Percentiles rank a stretch among this genome's conserved stretches.
These are phyloP conservation scores for Lentinula guzmanii DNA, from an alignment of 768 basidiomycete genomes.

Conservation along the genomic window DNA sequence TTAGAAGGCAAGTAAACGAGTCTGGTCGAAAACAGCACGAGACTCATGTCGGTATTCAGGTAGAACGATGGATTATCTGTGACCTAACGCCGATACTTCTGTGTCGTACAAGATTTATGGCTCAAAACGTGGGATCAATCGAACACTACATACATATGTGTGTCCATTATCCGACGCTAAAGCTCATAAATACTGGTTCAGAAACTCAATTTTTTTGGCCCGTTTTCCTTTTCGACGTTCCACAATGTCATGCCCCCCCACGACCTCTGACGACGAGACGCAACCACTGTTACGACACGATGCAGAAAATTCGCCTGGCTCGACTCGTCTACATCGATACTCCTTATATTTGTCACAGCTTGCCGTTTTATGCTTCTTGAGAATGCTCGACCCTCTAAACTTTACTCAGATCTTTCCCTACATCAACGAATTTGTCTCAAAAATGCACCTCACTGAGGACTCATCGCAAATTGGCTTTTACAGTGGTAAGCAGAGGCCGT, in stretches of 20 bases:
- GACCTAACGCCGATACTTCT: too few species aligned
- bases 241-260: background rate
- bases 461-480: conserved; percentile 60
- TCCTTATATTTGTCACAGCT: conserved; percentile 50
- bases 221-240: background rate
- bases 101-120: too few species aligned
- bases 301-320: conserved; percentile 22
- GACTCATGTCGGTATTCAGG: too few species aligned
- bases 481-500: conserved; percentile 58
- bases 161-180: background rate
- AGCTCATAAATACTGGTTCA: background rate
- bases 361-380: conserved; percentile 44
- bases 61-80: too few species aligned
- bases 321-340: conserved; percentile 18
- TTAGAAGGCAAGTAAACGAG: background rate
- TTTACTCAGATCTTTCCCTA: conserved; percentile 68
- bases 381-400: conserved; percentile 54
- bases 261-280: conserved; percentile 13
- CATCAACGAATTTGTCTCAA: conserved; percentile 60
- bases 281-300: conserved; percentile 19
- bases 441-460: conserved; percentile 50
- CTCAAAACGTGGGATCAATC: background rate
- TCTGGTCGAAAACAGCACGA: background rate
- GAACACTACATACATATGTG: background rate
- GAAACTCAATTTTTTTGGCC: background rate